A percentile compares a stretch with the other conserved stretches of the same genome.
Conservation (phyloP, 2,329 filamentous ascomycete species). For the Fusarium paranaense region DNA sequence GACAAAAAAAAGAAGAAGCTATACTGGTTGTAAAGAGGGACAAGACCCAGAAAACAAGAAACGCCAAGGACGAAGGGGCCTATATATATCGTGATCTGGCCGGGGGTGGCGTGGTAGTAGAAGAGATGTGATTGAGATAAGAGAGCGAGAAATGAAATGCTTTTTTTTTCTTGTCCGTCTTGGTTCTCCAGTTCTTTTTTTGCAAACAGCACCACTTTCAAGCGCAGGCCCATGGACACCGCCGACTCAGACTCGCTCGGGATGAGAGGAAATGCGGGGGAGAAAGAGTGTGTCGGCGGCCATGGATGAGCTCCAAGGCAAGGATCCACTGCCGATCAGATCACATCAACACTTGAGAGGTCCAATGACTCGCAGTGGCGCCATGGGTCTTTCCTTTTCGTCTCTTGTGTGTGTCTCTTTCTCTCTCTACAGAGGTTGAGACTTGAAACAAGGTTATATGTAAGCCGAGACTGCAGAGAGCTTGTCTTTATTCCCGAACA, state of each 20-base stretch:
- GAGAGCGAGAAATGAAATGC: constrained; percentile 11
- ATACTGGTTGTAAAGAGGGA: neutral
- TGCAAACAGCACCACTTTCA: neutral
- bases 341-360: constrained; percentile 31
- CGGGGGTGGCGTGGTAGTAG: neutral
- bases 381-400: constrained; percentile 16
- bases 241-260: constrained; percentile 19
- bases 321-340: constrained; percentile 45
- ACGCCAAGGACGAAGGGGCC: constrained; percentile 27
- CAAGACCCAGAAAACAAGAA: constrained; percentile 13
- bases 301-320: constrained; percentile 15
- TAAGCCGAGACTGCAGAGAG: neutral
- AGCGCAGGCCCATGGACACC: neutral
- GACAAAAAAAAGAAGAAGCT: neutral
- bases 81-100: constrained; percentile 13
- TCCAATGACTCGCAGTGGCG: constrained; percentile 43
- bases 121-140: constrained; percentile 17
- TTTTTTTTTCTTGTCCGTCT: constrained; percentile 5
- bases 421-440: neutral
- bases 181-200: constrained; percentile 19
- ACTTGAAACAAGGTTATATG: constrained; percentile 1
- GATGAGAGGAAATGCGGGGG: constrained; percentile 40
- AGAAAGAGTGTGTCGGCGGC: constrained; percentile 11
- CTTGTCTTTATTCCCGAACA: neutral
- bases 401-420: neutral